Percentiles rank a stretch among this genome's conserved stretches.
phyloP scores from a whole-genome alignment of 1,284 basidiomycete species.

The Trichosporon sp. region DNA sequence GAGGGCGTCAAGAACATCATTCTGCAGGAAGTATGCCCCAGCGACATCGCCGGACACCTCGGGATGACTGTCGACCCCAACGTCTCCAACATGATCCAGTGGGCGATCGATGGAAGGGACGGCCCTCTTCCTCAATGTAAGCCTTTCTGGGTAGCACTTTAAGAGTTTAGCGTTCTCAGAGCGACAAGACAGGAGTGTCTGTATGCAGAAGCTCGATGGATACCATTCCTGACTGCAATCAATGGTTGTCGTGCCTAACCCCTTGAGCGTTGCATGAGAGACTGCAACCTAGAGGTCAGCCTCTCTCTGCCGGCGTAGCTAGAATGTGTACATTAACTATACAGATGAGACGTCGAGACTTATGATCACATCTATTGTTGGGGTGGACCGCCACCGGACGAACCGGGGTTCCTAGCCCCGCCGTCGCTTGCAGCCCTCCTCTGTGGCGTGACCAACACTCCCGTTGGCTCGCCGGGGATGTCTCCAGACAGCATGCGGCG shows the following conservation, averaged over 20 bases:
- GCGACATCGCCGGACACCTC: constrained; percentile 2
- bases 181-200: too few relatives aligned
- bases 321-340: background rate
- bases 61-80: constrained; percentile 8
- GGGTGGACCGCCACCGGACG: background rate
- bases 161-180: too few relatives aligned
- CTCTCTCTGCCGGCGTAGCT: too few relatives aligned
- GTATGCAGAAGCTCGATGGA: too few relatives aligned
- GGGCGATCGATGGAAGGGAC: constrained; percentile 5
- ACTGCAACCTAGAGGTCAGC: too few relatives aligned
- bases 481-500: constrained; percentile 70
- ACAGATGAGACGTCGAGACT: background rate
- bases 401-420: background rate
- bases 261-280: too few relatives aligned
- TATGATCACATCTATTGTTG: background rate
- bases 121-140: background rate
- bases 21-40: background rate
- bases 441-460: constrained; percentile 3
- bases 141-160: background rate
- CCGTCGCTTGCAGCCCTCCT: background rate
- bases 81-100: background rate
- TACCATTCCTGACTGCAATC: too few relatives aligned
- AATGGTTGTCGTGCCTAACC: too few relatives aligned
- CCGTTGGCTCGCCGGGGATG: constrained; percentile 7
- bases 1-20: background rate